Evolutionary conservation across 2,329 filamentous ascomycete genomes (phyloP).

Genomic region (Raffaelea albimanens): DNA sequence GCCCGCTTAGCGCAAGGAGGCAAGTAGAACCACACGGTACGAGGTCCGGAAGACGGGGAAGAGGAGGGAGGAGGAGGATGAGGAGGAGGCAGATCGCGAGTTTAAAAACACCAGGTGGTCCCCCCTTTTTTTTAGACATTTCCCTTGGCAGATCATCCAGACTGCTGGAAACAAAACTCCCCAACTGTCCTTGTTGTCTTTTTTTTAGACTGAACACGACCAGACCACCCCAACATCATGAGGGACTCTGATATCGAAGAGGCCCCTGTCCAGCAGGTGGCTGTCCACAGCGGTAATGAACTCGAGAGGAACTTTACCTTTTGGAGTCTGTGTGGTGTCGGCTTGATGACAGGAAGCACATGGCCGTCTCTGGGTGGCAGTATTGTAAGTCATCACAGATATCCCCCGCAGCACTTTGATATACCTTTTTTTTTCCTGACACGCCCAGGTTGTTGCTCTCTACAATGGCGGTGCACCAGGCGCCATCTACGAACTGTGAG

Average conservation of each 20-base stretch:
- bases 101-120: too few species aligned
- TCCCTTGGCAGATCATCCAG: too few species aligned
- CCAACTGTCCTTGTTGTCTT: too few species aligned
- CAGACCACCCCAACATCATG: background rate
- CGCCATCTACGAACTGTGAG: constrained; percentile 5
- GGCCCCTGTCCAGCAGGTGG: background rate
- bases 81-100: too few species aligned
- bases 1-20: too few species aligned
- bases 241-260: background rate
- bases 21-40: too few species aligned
- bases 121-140: too few species aligned
- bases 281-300: background rate
- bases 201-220: too few species aligned
- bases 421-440: background rate
- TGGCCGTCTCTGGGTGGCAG: background rate
- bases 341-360: background rate
- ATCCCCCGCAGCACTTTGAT: background rate
- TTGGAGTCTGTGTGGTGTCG: background rate
- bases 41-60: too few species aligned
- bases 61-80: too few species aligned
- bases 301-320: background rate
- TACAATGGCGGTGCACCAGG: constrained; percentile 6
- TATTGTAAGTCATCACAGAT: background rate
- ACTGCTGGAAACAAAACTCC: too few species aligned
- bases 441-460: constrained; percentile 1